phyloP scores from a whole-genome alignment of 2,329 filamentous ascomycete species.

The Cercospora sesami region DNA sequence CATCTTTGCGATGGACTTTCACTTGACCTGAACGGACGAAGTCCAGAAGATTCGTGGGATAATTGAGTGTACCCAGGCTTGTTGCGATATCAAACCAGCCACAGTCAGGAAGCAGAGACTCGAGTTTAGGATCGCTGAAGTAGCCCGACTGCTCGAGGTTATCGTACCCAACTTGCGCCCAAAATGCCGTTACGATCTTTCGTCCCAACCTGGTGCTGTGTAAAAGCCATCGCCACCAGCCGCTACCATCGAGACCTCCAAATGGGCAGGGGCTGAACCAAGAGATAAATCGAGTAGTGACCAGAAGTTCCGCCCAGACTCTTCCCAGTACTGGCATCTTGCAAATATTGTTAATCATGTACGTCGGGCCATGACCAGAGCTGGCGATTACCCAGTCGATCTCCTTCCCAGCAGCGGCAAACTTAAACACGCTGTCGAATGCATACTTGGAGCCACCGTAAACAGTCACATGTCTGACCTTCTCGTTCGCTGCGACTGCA shows the following conservation, averaged over 20 bases:
- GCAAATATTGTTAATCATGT: conserved; percentile 12
- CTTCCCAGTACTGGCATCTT: conserved; percentile 12
- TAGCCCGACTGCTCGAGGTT: conserved; percentile 15
- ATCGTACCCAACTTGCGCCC: conserved; percentile 12
- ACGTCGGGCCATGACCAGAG: conserved; percentile 19
- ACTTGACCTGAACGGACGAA: conserved; percentile 20
- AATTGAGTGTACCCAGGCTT: conserved; percentile 15
- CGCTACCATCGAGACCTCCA: conserved; percentile 17
- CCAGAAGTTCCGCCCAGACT: conserved; percentile 17
- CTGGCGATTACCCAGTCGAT: conserved; percentile 21
- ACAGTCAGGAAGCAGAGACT: conserved; percentile 16
- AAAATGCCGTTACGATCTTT: conserved; percentile 14
- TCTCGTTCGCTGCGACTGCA: not conserved
- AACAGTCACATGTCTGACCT: conserved; percentile 16
- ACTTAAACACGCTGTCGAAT: conserved; percentile 18
- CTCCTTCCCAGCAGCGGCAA: conserved; percentile 20
- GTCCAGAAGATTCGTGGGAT: conserved; percentile 18
- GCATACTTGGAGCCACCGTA: conserved; percentile 20
- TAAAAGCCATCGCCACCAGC: conserved; percentile 20
- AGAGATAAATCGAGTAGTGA: conserved; percentile 17
- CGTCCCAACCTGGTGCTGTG: conserved; percentile 18
- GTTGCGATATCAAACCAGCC: conserved; percentile 19
- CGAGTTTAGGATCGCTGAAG: conserved; percentile 1
- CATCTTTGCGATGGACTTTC: conserved; percentile 16
- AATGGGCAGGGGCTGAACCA: conserved; percentile 19